Conservation (phyloP, 2,329 filamentous ascomycete genomes). For the Chaetomium sp. region DNA sequence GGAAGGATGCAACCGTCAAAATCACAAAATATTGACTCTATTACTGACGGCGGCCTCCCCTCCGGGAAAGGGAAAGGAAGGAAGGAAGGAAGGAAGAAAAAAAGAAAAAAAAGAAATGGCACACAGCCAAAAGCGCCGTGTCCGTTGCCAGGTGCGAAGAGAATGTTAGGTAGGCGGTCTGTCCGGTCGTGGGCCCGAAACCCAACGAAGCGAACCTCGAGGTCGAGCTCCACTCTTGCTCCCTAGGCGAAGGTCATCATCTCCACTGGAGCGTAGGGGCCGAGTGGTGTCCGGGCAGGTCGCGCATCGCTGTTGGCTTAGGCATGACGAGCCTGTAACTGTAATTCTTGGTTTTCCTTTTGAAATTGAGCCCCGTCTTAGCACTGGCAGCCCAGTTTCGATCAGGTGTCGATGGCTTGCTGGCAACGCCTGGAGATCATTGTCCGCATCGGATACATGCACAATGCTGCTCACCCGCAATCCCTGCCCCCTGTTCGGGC, state of each 20-base stretch:
- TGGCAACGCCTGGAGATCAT: constrained; percentile 16
- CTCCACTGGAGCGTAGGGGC: constrained; percentile 7
- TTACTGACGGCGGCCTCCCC: neutral
- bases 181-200: constrained; percentile 15
- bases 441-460: constrained; percentile 29
- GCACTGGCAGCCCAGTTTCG: neutral
- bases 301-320: neutral
- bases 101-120: neutral
- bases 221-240: constrained; percentile 15
- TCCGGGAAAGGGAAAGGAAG: neutral
- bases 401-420: constrained; percentile 20
- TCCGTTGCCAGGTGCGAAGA: neutral
- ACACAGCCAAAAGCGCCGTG: neutral
- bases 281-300: constrained; percentile 1
- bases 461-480: constrained; percentile 36
- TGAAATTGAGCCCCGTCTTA: neutral
- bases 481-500: constrained; percentile 33
- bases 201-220: constrained; percentile 16
- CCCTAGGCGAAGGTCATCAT: constrained; percentile 18
- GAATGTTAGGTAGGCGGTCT: neutral
- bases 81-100: neutral
- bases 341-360: neutral
- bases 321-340: neutral
- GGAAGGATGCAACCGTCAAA: neutral
- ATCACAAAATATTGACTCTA: neutral